Conservation (phyloP, 768 basidiomycete species). For the Mycena belliarum region DNA sequence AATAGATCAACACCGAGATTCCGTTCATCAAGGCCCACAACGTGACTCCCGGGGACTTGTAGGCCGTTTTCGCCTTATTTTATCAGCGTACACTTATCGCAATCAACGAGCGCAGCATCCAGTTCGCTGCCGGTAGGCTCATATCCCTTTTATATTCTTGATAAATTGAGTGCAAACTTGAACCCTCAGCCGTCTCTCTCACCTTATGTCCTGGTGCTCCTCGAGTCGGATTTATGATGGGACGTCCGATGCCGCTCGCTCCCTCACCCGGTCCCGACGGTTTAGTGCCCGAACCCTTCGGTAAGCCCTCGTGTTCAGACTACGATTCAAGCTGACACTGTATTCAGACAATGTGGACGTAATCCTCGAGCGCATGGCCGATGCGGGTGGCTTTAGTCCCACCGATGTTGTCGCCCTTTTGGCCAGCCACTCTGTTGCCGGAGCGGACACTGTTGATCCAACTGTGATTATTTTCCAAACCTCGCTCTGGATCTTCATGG, state of each 20-base stretch:
- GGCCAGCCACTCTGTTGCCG: too few species aligned
- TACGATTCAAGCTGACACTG: too few species aligned
- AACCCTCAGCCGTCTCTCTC: constrained; percentile 27
- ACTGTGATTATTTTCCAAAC: too few species aligned
- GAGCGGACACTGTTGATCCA: too few species aligned
- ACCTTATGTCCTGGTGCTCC: constrained; percentile 36
- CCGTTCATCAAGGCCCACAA: constrained; percentile 26
- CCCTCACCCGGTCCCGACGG: constrained; percentile 17
- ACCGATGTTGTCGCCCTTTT: too few species aligned
- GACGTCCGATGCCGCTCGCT: constrained; percentile 24
- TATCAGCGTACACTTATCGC: neutral
- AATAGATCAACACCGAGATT: constrained; percentile 19
- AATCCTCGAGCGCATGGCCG: too few species aligned
- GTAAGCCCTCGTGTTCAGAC: neutral
- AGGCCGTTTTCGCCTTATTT: neutral
- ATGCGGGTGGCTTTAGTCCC: too few species aligned
- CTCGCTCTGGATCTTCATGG: too few species aligned
- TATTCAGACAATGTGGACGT: too few species aligned
- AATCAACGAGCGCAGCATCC: neutral
- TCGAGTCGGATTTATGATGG: constrained; percentile 29
- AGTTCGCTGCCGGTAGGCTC: neutral
- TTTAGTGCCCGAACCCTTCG: constrained; percentile 23
- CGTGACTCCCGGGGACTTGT: constrained; percentile 33
- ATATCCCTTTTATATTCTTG: neutral
- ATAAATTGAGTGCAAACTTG: too few species aligned